Conservation (phyloP, 306 rosid species). For the Coriaria nepalensis region DNA sequence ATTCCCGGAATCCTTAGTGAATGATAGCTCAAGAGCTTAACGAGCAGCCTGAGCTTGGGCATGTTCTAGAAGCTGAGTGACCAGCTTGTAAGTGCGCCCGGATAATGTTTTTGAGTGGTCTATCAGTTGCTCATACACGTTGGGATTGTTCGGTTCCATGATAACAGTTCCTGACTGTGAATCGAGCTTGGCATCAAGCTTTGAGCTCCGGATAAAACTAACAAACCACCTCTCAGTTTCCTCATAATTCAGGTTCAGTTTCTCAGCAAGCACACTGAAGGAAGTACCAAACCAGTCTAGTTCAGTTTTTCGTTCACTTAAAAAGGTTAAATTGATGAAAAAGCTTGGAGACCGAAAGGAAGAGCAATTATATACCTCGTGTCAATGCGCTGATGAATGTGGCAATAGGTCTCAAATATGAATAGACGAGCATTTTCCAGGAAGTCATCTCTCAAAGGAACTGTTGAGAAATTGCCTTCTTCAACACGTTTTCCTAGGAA, state of each 20-base stretch:
- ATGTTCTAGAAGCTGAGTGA: conserved; percentile 58
- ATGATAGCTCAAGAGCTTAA: too few relatives aligned
- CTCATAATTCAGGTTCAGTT: conserved; percentile 74
- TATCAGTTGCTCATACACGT: conserved; percentile 88
- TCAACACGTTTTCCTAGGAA: conserved; percentile 90
- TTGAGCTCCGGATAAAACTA: conserved; percentile 65
- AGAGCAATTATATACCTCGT: conserved; percentile 40
- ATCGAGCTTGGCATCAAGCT: conserved; percentile 84
- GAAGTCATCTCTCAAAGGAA: conserved; percentile 89
- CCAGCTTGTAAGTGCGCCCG: conserved; percentile 70
- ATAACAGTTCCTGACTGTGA: conserved; percentile 52
- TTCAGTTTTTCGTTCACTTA: too few relatives aligned
- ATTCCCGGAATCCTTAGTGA: too few relatives aligned
- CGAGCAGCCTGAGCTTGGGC: conserved; percentile 50
- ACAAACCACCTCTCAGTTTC: conserved; percentile 94
- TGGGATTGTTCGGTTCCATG: conserved; percentile 80
- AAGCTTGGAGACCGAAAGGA: too few relatives aligned
- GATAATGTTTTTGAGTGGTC: conserved; percentile 72
- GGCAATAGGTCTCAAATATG: conserved; percentile 93
- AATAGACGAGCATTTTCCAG: conserved; percentile 94
- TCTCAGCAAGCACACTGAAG: conserved; percentile 85
- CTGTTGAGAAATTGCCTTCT: conserved; percentile 71
- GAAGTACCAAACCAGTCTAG: conserved; percentile 5
- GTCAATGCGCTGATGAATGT: conserved; percentile 81
- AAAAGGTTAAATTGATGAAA: too few relatives aligned